phyloP scores from a whole-genome alignment of 2,329 filamentous ascomycete species.

The Neospermospora avenae region DNA sequence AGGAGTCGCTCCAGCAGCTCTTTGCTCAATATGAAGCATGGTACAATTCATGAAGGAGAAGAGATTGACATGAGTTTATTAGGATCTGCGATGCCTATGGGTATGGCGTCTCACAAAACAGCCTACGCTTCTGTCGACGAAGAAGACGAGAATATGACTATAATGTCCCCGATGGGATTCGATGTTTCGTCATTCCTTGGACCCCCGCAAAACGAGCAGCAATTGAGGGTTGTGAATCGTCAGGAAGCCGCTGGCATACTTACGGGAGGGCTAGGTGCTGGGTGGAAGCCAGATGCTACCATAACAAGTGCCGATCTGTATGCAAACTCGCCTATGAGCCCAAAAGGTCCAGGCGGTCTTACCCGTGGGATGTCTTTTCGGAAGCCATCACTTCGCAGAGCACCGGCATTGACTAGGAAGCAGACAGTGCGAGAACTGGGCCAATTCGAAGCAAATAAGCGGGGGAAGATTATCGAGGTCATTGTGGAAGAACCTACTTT shows the following conservation, averaged over 20 bases:
- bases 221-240: constrained; percentile 26
- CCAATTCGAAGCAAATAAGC: constrained; percentile 56
- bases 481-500: constrained; percentile 43
- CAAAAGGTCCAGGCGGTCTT: constrained; percentile 9
- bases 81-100: constrained; percentile 28
- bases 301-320: constrained; percentile 51
- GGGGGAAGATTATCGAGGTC: constrained; percentile 58
- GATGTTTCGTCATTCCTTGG: constrained; percentile 32
- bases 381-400: constrained; percentile 24
- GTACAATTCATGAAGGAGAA: constrained; percentile 30
- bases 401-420: constrained; percentile 29
- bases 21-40: constrained; percentile 17
- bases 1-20: constrained; percentile 22
- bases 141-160: constrained; percentile 23
- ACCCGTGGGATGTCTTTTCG: constrained; percentile 21
- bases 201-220: constrained; percentile 22
- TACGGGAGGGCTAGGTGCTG: constrained; percentile 56
- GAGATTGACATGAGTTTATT: constrained; percentile 33
- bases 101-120: constrained; percentile 18
- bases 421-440: constrained; percentile 48
- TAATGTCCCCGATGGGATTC: constrained; percentile 21
- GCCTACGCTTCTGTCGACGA: constrained; percentile 22
- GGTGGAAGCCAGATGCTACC: constrained; percentile 46
- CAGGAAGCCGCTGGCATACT: constrained; percentile 51
- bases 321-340: constrained; percentile 28